phyloP scores from a whole-genome alignment of 805 yeast species.

The Blastobotrys peoriensis region DNA sequence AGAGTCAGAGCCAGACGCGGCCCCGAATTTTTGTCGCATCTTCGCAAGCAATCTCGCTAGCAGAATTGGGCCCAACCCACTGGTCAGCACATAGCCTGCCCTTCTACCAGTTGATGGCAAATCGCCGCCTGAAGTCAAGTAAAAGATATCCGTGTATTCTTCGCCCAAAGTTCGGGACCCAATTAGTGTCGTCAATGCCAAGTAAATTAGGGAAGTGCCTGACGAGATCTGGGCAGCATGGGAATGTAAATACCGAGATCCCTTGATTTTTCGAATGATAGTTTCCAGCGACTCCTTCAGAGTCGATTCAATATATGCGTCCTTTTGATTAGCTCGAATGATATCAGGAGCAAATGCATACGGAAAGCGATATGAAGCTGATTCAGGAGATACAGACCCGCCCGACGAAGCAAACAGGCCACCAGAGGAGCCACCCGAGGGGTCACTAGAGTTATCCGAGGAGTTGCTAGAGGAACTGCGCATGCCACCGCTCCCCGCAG shows the following conservation, averaged over 20 bases:
- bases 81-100: slow-evolving; percentile 52
- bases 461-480: too few relatives aligned
- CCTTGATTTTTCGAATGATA: slow-evolving; percentile 46
- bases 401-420: too few relatives aligned
- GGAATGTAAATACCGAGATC: slow-evolving; percentile 51
- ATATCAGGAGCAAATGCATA: slow-evolving; percentile 86
- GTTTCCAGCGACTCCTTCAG: slow-evolving; percentile 52
- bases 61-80: slow-evolving; percentile 57
- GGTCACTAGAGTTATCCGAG: too few relatives aligned
- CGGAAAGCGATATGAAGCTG: slow-evolving; percentile 39
- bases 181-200: slow-evolving; percentile 65
- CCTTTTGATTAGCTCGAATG: slow-evolving; percentile 88
- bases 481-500: too few relatives aligned
- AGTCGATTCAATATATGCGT: slow-evolving; percentile 58
- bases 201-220: slow-evolving; percentile 53
- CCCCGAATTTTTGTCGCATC: slow-evolving; percentile 18
- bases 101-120: slow-evolving; percentile 35
- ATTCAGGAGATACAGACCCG: too few relatives aligned
- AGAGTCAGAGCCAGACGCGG: neutral
- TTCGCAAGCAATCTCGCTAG: slow-evolving; percentile 20
- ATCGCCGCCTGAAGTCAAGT: slow-evolving; percentile 21
- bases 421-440: too few relatives aligned
- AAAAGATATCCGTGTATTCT: slow-evolving; percentile 69
- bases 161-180: slow-evolving; percentile 88
- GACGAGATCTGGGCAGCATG: slow-evolving; percentile 58